Percentiles rank a stretch among this genome's conserved stretches.
Evolutionary conservation across 768 basidiomycete species (phyloP).

Genomic region (Xerocomellus amylosporus): DNA sequence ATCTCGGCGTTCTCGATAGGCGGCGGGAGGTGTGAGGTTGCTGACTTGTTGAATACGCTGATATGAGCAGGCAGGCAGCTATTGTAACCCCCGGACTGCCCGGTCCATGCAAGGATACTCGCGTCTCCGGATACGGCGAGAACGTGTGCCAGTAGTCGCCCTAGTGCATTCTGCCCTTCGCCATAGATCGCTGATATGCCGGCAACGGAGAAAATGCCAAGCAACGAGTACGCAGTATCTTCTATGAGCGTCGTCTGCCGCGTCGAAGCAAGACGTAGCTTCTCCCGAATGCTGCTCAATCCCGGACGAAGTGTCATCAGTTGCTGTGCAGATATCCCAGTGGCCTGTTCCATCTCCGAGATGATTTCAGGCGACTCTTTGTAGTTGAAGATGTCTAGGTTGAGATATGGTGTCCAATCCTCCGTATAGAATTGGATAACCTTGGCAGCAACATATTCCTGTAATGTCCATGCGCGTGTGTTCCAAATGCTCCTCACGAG

Average conservation of each 20-base stretch:
- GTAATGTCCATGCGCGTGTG: conserved; percentile 5
- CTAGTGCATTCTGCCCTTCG: neutral
- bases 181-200: neutral
- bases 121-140: neutral
- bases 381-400: neutral
- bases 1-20: neutral
- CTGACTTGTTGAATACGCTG: neutral
- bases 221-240: conserved; percentile 1
- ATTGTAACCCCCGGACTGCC: neutral
- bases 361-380: conserved; percentile 1
- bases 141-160: neutral
- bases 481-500: neutral
- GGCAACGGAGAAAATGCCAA: neutral
- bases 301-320: neutral
- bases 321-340: neutral
- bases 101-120: conserved; percentile 8
- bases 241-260: neutral
- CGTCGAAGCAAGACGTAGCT: neutral
- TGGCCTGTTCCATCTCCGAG: conserved; percentile 4
- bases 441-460: conserved; percentile 5
- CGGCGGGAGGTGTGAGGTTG: neutral
- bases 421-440: conserved; percentile 1
- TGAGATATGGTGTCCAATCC: neutral
- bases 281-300: neutral
- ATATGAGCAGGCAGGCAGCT: conserved; percentile 2